A percentile compares a stretch with the other conserved stretches of the same genome.
phyloP scores from a whole-genome alignment of 176 grass and related monocot species.

The Oryza australiensis region DNA sequence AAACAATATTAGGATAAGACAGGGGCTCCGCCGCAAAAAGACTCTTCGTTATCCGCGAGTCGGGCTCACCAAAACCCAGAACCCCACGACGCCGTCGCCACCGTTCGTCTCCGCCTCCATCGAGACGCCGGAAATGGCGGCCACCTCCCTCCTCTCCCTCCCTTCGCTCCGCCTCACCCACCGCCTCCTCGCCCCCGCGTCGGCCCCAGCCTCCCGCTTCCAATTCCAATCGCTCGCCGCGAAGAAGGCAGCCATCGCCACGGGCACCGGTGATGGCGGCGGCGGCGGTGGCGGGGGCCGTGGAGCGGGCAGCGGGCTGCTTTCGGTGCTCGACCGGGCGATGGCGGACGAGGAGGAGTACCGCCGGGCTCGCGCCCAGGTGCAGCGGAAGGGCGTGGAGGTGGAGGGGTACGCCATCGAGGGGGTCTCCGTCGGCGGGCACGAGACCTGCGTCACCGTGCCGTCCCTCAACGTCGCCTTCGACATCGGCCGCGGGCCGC shows the following conservation, averaged over 20 bases:
- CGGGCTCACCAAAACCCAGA: constrained; percentile 24
- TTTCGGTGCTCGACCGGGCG: constrained; percentile 77
- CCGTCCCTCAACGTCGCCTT: constrained; percentile 80
- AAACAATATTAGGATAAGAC: not conserved
- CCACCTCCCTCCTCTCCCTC: constrained; percentile 44
- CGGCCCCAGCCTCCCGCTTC: constrained; percentile 19
- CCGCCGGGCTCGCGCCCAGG: constrained; percentile 79
- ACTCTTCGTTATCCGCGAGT: constrained; percentile 36
- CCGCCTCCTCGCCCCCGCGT: not conserved
- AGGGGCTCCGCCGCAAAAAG: not conserved
- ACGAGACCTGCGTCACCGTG: constrained; percentile 87
- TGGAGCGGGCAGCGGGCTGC: constrained; percentile 40
- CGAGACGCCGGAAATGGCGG: constrained; percentile 37
- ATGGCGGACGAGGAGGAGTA: constrained; percentile 91
- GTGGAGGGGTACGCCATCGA: constrained; percentile 85
- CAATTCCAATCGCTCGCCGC: constrained; percentile 41
- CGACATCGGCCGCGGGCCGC: constrained; percentile 83
- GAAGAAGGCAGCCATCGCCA: constrained; percentile 44
- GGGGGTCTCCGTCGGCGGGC: constrained; percentile 85
- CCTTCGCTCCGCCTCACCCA: constrained; percentile 22
- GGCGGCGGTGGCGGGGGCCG: not conserved
- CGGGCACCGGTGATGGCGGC: not conserved
- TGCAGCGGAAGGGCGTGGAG: constrained; percentile 77
- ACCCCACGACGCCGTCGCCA: constrained; percentile 27
- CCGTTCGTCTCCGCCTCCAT: constrained; percentile 24